A percentile compares a stretch with the other conserved stretches of the same genome.
Conservation (phyloP, 768 basidiomycete species). For the Gloeopeniophorella convolvens region DNA sequence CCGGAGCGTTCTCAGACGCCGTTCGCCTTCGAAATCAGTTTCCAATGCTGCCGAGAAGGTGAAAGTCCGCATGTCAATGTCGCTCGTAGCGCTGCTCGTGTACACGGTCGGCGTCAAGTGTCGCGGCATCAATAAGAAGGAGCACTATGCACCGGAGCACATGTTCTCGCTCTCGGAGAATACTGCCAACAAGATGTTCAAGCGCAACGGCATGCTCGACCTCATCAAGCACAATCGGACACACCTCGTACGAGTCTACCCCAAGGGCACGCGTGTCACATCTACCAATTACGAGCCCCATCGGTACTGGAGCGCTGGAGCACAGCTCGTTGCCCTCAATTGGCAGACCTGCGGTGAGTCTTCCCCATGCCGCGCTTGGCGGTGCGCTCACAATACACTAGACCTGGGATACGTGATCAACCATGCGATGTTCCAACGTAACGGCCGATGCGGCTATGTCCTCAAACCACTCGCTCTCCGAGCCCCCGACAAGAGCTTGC, state of each 20-base stretch:
- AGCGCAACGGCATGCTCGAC: slow-evolving; percentile 50
- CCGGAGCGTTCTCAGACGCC: slow-evolving; percentile 31
- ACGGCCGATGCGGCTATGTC: slow-evolving; percentile 84
- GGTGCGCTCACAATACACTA: slow-evolving; percentile 27
- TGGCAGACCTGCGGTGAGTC: slow-evolving; percentile 92
- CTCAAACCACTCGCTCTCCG: slow-evolving; percentile 81
- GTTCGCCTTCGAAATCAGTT: slow-evolving; percentile 12
- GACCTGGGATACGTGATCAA: slow-evolving; percentile 91
- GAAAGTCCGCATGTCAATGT: slow-evolving; percentile 67
- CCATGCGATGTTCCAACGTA: slow-evolving; percentile 90
- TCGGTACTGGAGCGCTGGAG: slow-evolving; percentile 83
- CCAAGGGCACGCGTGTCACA: slow-evolving; percentile 71
- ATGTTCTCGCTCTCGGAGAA: slow-evolving; percentile 91
- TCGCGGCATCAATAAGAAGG: slow-evolving; percentile 81
- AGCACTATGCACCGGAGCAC: slow-evolving; percentile 79
- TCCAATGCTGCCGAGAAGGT: slow-evolving; percentile 19
- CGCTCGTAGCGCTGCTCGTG: slow-evolving; percentile 69
- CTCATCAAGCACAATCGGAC: slow-evolving; percentile 81
- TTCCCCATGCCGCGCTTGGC: background rate
- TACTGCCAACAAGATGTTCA: slow-evolving; percentile 68
- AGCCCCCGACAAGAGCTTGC: slow-evolving; percentile 50
- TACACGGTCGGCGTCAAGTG: slow-evolving; percentile 97
- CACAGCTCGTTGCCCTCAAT: slow-evolving; percentile 89
- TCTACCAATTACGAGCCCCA: slow-evolving; percentile 88
- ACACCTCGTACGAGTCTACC: slow-evolving; percentile 83